A percentile compares a stretch with the other conserved stretches of the same genome.
Conservation (phyloP, 2,329 filamentous ascomycete genomes). For the Exophiala sp. region DNA sequence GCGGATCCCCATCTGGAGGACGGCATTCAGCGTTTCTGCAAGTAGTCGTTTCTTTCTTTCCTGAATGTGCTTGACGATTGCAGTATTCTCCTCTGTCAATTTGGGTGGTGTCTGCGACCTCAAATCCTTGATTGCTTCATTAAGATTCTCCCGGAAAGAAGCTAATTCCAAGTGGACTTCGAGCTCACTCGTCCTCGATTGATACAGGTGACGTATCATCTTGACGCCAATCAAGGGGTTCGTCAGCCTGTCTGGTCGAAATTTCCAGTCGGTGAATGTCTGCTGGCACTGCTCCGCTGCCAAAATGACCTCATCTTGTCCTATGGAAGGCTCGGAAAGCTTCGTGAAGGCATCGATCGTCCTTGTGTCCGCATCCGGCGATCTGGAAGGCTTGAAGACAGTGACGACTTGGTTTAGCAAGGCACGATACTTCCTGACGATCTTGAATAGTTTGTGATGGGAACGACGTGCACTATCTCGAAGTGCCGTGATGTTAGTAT, state of each 20-base stretch:
- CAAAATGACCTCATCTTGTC: slow-evolving; percentile 32
- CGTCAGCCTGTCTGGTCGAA: slow-evolving; percentile 62
- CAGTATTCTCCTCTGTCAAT: slow-evolving; percentile 85
- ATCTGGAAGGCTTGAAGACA: slow-evolving; percentile 56
- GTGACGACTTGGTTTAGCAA: slow-evolving; percentile 74
- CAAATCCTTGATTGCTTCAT: slow-evolving; percentile 66
- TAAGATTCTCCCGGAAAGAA: slow-evolving; percentile 66
- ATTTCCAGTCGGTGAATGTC: slow-evolving; percentile 35
- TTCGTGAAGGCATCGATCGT: slow-evolving; percentile 32
- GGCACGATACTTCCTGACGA: slow-evolving; percentile 84
- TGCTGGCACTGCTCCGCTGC: slow-evolving; percentile 31
- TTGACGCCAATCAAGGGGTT: slow-evolving; percentile 66
- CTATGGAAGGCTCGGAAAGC: not conserved
- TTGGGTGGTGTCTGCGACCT: slow-evolving; percentile 76
- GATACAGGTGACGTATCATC: slow-evolving; percentile 68
- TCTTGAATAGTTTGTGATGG: slow-evolving; percentile 85
- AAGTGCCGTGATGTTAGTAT: slow-evolving; percentile 87
- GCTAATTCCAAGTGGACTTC: slow-evolving; percentile 60
- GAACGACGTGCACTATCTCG: slow-evolving; percentile 85
- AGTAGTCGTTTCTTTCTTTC: slow-evolving; percentile 85
- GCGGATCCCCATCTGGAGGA: slow-evolving; percentile 86
- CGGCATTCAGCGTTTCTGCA: slow-evolving; percentile 76
- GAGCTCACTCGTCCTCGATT: slow-evolving; percentile 50
- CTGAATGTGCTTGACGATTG: slow-evolving; percentile 82
- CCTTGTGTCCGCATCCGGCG: slow-evolving; percentile 50